Base-by-base conservation (phyloP, 345 rosid genomes). In the Erysimum cheiranthoides region DNA sequence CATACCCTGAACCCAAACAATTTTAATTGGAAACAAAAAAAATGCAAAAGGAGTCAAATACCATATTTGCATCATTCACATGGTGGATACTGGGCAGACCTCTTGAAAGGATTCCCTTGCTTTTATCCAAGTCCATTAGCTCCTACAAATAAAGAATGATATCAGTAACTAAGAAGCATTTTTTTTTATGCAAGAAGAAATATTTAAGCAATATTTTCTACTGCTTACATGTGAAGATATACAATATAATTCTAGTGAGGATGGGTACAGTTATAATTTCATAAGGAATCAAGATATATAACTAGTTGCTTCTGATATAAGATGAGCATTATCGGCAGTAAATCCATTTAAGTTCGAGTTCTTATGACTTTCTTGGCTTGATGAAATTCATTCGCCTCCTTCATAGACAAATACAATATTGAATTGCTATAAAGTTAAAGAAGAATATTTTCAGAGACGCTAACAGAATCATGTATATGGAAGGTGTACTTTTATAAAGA, bases 71-170 rank as follows among this genome's bases (percentile, higher is more conserved):
- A 56, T 94, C 97, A 68, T 88, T 84, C 51, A 89, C 91, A 68
- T 86, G 97, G 82, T 94, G 97, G 78, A 89, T 71, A 73, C 82
- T 85, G 18, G 97, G 92, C 40, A 73, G 82, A 57, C 93, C 72
- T 85, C 96, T 90, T 58, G 91, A 86, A 72, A 89, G 89, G 75
- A 89, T 85, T 77, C 85, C 81, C 74, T 89, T 86, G 28, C 78
- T 85, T 84, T 90, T 86, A 67, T 92, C 96, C 81, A 94, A 84
- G 61, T 79, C 82, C 96, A 94, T 92, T 77, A 94, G 82, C 50
- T 90, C 98, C 98, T 94, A 76, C 32, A 58, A 73, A 53, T 68
- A 73, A 14, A 12, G 40, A 66, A 70, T 63, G 58, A 51, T 34
- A 59, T 42, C 51, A 40, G 61, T 50, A 50, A 27, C 3, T 28